These are phyloP conservation scores for Talaromyces nanjingensis DNA, from an alignment of 495 filamentous ascomycete genomes.

Conservation along the genomic window DNA sequence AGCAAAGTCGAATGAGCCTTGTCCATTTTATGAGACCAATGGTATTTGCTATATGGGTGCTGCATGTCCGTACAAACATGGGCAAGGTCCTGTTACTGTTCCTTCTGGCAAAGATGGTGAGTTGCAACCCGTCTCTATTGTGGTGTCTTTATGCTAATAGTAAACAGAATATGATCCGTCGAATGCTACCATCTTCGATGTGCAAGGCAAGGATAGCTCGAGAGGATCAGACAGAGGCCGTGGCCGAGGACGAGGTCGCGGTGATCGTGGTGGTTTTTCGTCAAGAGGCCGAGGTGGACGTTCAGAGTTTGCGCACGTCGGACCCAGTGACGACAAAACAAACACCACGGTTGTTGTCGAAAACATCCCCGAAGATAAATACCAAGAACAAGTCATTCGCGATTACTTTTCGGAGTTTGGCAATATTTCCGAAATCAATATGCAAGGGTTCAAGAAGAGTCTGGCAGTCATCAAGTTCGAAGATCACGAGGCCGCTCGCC, in stretches of 20 bases:
- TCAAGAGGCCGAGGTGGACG: slow-evolving; percentile 45
- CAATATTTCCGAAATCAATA: slow-evolving; percentile 59
- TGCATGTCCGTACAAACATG: slow-evolving; percentile 79
- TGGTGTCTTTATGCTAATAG: slow-evolving; percentile 14
- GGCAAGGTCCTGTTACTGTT: slow-evolving; percentile 48
- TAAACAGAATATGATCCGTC: slow-evolving; percentile 77
- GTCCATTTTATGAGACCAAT: slow-evolving; percentile 81
- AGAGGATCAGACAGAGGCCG: slow-evolving; percentile 35
- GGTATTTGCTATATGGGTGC: slow-evolving; percentile 76
- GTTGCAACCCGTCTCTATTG: slow-evolving; percentile 13
- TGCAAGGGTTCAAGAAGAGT: slow-evolving; percentile 64
- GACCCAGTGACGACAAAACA: slow-evolving; percentile 65
- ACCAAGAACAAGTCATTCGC: slow-evolving; percentile 64
- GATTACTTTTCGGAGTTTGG: slow-evolving; percentile 85
- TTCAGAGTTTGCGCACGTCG: slow-evolving; percentile 65
- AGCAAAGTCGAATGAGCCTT: slow-evolving; percentile 49
- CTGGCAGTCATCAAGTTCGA: slow-evolving; percentile 79
- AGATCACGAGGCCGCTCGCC: slow-evolving; percentile 63
- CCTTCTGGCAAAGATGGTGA: slow-evolving; percentile 45
- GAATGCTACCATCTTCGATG: slow-evolving; percentile 46
- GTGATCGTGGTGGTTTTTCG: slow-evolving; percentile 35
- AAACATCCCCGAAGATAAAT: slow-evolving; percentile 84
- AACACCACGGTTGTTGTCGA: slow-evolving; percentile 85
- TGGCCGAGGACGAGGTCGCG: slow-evolving; percentile 41
- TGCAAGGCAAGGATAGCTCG: slow-evolving; percentile 16